Conservation (phyloP, 257 asterid genomes). For the Rubia yunnanensis region DNA sequence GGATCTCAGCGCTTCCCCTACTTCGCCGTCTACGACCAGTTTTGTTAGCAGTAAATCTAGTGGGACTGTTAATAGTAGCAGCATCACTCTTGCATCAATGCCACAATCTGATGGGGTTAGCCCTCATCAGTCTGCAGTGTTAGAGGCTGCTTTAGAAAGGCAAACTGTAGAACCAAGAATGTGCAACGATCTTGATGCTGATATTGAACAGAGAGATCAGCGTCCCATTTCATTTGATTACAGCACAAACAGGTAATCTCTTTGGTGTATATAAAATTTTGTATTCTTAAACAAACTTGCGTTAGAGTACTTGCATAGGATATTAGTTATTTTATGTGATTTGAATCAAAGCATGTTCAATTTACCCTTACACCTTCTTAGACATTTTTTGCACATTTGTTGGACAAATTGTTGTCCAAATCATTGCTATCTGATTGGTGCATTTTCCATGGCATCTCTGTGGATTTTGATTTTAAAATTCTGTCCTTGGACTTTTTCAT, state of each 20-base stretch:
- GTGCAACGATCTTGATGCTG: slow-evolving; percentile 26
- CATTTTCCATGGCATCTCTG: neutral
- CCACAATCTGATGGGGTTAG: slow-evolving; percentile 53
- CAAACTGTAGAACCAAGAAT: slow-evolving; percentile 29
- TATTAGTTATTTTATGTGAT: neutral
- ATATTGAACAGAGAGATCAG: slow-evolving; percentile 23
- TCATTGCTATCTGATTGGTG: neutral
- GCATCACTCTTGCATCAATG: slow-evolving; percentile 43
- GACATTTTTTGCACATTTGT: too few relatives aligned
- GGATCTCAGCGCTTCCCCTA: slow-evolving; percentile 51
- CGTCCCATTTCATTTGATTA: slow-evolving; percentile 35
- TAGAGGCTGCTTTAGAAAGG: slow-evolving; percentile 46
- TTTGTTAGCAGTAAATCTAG: slow-evolving; percentile 74
- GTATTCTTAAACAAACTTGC: neutral
- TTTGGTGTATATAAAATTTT: neutral
- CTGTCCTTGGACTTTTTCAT: neutral
- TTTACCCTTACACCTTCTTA: neutral
- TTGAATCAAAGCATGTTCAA: neutral
- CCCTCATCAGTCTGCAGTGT: slow-evolving; percentile 43
- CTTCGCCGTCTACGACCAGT: slow-evolving; percentile 68
- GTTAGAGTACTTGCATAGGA: neutral
- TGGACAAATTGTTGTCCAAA: neutral
- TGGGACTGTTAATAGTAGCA: slow-evolving; percentile 60
- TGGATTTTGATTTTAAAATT: neutral
- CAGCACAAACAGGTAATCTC: slow-evolving; percentile 46